Evolutionary conservation across 2,329 filamentous ascomycete genomes (phyloP).

Genomic region (Colletotrichum lini): DNA sequence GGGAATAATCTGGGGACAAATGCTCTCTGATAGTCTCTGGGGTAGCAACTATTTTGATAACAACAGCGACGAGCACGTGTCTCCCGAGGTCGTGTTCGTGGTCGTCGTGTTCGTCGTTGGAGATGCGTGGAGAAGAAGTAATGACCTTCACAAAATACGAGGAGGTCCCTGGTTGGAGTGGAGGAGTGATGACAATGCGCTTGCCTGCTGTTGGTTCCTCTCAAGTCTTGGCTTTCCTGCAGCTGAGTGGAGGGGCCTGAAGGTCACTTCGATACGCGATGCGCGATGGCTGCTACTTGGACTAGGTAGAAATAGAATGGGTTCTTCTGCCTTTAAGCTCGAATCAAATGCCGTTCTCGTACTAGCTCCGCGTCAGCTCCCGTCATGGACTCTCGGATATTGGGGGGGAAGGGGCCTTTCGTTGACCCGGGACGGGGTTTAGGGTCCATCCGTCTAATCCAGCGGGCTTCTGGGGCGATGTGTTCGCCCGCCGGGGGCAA

Average conservation of each 20-base stretch:
- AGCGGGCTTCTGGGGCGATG: conserved; percentile 18
- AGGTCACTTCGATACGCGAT: conserved; percentile 14
- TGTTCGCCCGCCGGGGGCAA: conserved; percentile 24
- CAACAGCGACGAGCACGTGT: neutral
- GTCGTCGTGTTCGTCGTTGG: too few species aligned
- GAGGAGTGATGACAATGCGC: conserved; percentile 19
- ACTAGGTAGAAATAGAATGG: neutral
- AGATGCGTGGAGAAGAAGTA: neutral
- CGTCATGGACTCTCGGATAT: neutral
- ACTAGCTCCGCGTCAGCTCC: conserved; percentile 1
- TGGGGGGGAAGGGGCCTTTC: neutral
- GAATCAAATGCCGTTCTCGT: conserved; percentile 31
- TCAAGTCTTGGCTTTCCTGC: conserved; percentile 21
- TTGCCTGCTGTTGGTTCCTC: conserved; percentile 16
- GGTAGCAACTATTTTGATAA: neutral
- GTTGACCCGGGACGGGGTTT: conserved; percentile 16
- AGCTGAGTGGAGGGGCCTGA: neutral
- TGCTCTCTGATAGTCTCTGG: neutral
- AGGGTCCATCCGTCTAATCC: conserved; percentile 1
- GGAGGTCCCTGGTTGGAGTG: neutral
- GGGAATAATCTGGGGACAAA: too few species aligned
- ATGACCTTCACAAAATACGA: neutral
- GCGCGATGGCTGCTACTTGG: neutral
- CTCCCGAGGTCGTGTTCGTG: neutral
- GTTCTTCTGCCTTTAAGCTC: neutral